A percentile compares a stretch with the other conserved stretches of the same genome.
phyloP scores from a whole-genome alignment of 345 rosid species.

The Euphorbia tirucalli region DNA sequence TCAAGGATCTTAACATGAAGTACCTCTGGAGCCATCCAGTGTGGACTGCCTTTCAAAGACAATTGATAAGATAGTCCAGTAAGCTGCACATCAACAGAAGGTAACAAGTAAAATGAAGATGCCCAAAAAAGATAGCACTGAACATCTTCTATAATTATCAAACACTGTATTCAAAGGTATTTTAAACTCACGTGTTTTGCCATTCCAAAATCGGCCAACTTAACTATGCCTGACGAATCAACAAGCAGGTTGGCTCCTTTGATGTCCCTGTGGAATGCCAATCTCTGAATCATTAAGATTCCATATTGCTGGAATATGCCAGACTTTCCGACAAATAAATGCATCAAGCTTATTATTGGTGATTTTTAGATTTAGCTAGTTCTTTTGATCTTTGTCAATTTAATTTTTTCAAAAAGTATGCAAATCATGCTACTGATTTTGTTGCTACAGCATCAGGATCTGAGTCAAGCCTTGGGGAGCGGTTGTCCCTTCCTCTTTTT shows the following conservation, averaged over 20 bases:
- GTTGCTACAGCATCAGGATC: no score
- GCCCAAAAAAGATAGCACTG: background rate
- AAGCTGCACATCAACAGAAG: constrained; percentile 38
- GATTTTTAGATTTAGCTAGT: no score
- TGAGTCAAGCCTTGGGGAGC: no score
- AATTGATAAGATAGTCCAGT: constrained; percentile 47
- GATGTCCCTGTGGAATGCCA: constrained; percentile 52
- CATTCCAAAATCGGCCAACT: constrained; percentile 80
- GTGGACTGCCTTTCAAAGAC: constrained; percentile 73
- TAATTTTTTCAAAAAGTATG: no score
- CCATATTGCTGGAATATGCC: background rate
- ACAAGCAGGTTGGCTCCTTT: constrained; percentile 82
- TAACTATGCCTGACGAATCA: constrained; percentile 54
- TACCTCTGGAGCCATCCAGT: constrained; percentile 95
- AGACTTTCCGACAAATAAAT: constrained; percentile 11
- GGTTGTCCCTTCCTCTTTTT: no score
- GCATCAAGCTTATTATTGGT: background rate
- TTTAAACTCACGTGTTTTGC: constrained; percentile 61
- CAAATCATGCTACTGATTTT: no score
- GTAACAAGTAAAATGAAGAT: background rate
- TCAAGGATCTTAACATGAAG: background rate
- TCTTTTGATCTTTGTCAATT: no score
- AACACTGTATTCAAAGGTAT: constrained; percentile 4
- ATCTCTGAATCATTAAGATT: constrained; percentile 14
- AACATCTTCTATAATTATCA: background rate